phyloP scores from a whole-genome alignment of 2,329 filamentous ascomycete genomes.

The Aspergillus puulaauensis region DNA sequence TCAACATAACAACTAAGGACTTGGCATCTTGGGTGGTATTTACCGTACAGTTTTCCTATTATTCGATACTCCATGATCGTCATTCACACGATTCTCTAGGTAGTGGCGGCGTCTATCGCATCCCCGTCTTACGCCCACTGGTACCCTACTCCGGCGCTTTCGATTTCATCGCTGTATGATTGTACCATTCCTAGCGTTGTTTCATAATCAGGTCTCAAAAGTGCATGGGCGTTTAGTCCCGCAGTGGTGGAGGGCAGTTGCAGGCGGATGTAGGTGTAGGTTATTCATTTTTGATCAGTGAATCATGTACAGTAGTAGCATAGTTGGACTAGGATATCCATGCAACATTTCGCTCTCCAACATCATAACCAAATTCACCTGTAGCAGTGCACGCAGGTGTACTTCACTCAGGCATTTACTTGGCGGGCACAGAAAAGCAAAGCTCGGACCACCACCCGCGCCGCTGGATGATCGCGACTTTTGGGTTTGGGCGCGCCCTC shows the following conservation, averaged over 20 bases:
- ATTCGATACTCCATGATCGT: background rate
- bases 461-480: conserved; percentile 39
- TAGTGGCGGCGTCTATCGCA: background rate
- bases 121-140: background rate
- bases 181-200: conserved; percentile 7
- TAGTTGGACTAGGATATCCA: conserved; percentile 5
- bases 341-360: background rate
- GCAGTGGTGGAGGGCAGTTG: background rate
- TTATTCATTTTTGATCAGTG: conserved; percentile 1
- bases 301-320: conserved; percentile 21
- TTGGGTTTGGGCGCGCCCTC: conserved; percentile 25
- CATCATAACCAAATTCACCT: too few relatives aligned
- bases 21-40: conserved; percentile 2
- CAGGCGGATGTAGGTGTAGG: background rate
- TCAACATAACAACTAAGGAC: conserved; percentile 29
- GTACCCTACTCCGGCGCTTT: background rate
- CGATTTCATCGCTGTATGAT: background rate
- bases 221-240: background rate
- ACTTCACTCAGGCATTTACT: background rate
- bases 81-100: background rate
- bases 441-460: conserved; percentile 36
- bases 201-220: conserved; percentile 1
- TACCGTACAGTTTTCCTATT: conserved; percentile 1
- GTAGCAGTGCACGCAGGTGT: background rate
- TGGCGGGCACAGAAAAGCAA: conserved; percentile 25